Percentiles rank a stretch among this genome's conserved stretches.
phyloP scores from a whole-genome alignment of 305 asterid species.

The Fraxinus greggii region DNA sequence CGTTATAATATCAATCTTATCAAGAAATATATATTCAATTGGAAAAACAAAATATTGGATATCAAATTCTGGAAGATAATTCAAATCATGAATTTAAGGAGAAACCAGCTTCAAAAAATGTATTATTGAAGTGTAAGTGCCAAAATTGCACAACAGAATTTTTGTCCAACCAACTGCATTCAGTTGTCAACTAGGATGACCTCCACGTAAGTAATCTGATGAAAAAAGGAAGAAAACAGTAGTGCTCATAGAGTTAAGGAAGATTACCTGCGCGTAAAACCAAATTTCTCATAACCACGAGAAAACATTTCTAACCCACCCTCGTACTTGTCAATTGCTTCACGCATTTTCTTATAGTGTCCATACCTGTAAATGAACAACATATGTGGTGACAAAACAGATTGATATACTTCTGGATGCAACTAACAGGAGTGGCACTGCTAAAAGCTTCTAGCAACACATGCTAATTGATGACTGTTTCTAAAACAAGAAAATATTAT shows the following conservation, averaged over 20 bases:
- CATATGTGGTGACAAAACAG: constrained; percentile 20
- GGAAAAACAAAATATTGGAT: neutral
- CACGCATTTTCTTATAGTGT: constrained; percentile 75
- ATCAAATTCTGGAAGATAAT: constrained; percentile 14
- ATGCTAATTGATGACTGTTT: neutral
- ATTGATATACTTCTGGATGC: constrained; percentile 6
- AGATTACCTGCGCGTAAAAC: constrained; percentile 83
- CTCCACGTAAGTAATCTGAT: constrained; percentile 2
- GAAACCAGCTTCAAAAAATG: neutral
- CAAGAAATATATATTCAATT: constrained; percentile 2
- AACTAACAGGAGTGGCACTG: constrained; percentile 7
- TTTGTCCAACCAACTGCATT: constrained; percentile 1
- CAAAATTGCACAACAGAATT: constrained; percentile 11
- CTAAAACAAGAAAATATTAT: constrained; percentile 4
- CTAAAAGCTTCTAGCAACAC: constrained; percentile 9
- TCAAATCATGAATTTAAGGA: constrained; percentile 6
- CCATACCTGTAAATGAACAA: constrained; percentile 53
- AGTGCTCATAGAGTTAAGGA: constrained; percentile 20
- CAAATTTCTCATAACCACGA: constrained; percentile 94
- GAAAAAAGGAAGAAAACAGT: constrained; percentile 9
- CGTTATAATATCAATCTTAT: constrained; percentile 1
- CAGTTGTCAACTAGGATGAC: constrained; percentile 20
- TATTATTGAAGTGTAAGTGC: neutral
- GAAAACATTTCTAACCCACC: constrained; percentile 93
- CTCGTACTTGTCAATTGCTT: constrained; percentile 81